phyloP scores from a whole-genome alignment of 2,329 filamentous ascomycete genomes.

The Chaetomium olivaceum region DNA sequence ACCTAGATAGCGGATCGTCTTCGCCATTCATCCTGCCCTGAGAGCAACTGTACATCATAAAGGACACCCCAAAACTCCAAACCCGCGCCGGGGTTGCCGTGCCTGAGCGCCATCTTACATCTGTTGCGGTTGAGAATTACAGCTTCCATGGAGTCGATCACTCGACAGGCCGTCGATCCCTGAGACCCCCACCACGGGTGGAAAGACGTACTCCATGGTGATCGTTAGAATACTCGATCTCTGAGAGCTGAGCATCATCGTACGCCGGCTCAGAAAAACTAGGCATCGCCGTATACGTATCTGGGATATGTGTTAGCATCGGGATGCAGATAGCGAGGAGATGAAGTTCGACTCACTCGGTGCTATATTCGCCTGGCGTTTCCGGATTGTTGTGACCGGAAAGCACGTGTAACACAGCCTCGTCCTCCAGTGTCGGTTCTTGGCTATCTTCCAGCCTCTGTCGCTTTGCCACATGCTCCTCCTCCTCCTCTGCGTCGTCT shows the following conservation, averaged over 20 bases:
- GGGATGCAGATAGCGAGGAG: neutral
- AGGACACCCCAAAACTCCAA: constrained; percentile 3
- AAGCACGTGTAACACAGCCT: constrained; percentile 49
- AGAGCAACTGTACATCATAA: constrained; percentile 2
- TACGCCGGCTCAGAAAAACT: constrained; percentile 14
- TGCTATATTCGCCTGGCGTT: constrained; percentile 42
- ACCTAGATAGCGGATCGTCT: neutral
- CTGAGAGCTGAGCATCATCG: no score
- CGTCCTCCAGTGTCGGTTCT: constrained; percentile 44
- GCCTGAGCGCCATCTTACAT: constrained; percentile 6
- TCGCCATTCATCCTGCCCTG: neutral
- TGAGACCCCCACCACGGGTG: neutral
- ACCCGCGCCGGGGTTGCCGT: neutral
- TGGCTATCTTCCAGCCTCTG: constrained; percentile 41
- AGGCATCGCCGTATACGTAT: constrained; percentile 47
- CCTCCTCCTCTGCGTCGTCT: constrained; percentile 30
- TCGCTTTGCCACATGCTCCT: constrained; percentile 43
- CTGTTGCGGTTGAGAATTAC: neutral
- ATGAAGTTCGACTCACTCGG: constrained; percentile 43
- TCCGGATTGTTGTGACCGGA: constrained; percentile 46
- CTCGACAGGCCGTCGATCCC: neutral
- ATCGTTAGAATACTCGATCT: neutral
- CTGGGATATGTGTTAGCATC: constrained; percentile 31
- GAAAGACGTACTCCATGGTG: neutral
- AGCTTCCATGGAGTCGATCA: neutral